Conservation (phyloP, 1,139 yeast species). For the Kazachstania sp. region DNA sequence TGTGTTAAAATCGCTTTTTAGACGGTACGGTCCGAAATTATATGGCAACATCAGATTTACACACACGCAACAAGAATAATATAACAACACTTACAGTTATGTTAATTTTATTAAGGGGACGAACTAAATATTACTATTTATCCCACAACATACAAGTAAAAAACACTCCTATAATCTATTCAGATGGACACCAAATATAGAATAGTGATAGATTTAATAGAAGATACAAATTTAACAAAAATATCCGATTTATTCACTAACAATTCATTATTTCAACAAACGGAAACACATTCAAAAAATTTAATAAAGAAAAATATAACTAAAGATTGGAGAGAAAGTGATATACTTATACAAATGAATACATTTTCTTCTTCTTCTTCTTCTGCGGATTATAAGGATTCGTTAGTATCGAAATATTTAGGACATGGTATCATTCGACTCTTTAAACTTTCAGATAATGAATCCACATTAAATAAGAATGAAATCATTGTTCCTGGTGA, state of each 20-base stretch:
- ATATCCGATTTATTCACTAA: slow-evolving; percentile 7
- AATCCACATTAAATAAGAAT: slow-evolving; percentile 9
- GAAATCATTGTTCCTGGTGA: slow-evolving; percentile 37
- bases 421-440: slow-evolving; percentile 69
- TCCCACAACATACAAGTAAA: not conserved
- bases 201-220: slow-evolving; percentile 11
- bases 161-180: not conserved
- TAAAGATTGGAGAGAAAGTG: slow-evolving; percentile 16
- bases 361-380: not conserved
- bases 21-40: too few relatives aligned
- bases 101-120: too few relatives aligned
- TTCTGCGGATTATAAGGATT: slow-evolving; percentile 14
- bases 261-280: slow-evolving; percentile 1
- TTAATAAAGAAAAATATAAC: not conserved
- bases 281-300: slow-evolving; percentile 4
- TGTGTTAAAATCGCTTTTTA: too few relatives aligned
- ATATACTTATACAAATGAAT: slow-evolving; percentile 4
- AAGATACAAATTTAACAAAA: slow-evolving; percentile 7
- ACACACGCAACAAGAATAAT: too few relatives aligned
- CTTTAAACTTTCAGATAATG: slow-evolving; percentile 39
- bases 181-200: slow-evolving; percentile 8
- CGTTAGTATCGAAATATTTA: slow-evolving; percentile 34
- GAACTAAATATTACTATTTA: not conserved
- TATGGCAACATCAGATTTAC: too few relatives aligned
- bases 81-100: too few relatives aligned